These are phyloP conservation scores for Entomortierella beljakovae DNA, from an alignment of 192 early-diverging fungal genomes.

Conservation along the genomic window DNA sequence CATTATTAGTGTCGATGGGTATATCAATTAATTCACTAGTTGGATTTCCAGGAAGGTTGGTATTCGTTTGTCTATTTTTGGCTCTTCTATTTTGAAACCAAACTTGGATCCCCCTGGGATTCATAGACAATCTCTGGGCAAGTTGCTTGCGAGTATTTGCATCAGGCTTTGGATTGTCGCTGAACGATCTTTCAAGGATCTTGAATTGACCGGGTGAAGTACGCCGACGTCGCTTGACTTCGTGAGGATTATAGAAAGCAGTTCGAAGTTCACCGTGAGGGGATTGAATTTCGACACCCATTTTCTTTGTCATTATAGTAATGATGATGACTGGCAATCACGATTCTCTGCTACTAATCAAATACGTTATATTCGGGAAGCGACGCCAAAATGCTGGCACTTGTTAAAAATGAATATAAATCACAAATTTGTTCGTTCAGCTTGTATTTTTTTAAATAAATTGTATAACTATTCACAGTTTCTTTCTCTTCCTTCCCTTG, in stretches of 20 bases:
- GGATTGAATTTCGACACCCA: conserved; percentile 14
- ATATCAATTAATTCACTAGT: neutral
- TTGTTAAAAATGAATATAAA: no score
- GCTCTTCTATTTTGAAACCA: conserved; percentile 91
- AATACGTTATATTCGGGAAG: neutral
- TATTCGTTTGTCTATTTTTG: conserved; percentile 66
- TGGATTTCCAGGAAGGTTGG: neutral
- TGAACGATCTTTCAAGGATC: conserved; percentile 76
- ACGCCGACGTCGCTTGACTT: conserved; percentile 80
- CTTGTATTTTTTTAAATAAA: no score
- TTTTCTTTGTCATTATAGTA: conserved; percentile 5
- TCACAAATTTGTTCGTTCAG: no score
- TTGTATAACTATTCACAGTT: no score
- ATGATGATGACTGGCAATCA: neutral
- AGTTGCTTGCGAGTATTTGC: conserved; percentile 69
- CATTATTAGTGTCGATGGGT: neutral
- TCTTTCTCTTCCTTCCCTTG: no score
- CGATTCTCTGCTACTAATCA: neutral
- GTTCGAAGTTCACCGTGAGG: conserved; percentile 69
- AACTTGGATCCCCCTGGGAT: conserved; percentile 79
- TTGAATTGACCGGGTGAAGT: conserved; percentile 79
- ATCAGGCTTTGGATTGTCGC: conserved; percentile 77
- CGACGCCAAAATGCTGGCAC: no score
- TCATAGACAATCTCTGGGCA: conserved; percentile 73
- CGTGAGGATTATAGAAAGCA: conserved; percentile 81